Evolutionary conservation across 73 alveolate genomes (phyloP).

Genomic region (Breviolum minutum): DNA sequence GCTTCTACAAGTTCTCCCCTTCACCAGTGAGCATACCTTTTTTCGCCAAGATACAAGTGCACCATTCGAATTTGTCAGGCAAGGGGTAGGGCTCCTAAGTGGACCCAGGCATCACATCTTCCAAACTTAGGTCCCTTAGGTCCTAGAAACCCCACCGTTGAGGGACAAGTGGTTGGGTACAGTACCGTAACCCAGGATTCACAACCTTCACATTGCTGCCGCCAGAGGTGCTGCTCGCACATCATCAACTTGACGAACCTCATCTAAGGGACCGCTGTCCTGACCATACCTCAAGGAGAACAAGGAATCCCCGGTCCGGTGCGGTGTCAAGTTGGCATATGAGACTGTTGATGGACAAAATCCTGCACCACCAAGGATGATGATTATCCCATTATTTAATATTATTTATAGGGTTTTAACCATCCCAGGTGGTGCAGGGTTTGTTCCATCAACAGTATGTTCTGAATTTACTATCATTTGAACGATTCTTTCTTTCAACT

Average conservation of each 20-base stretch:
- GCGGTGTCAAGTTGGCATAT: background rate
- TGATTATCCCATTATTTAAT: no score
- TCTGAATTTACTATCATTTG: no score
- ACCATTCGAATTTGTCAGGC: conserved; percentile 93
- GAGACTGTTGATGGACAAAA: no score
- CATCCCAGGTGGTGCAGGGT: no score
- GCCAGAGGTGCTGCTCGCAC: conserved; percentile 78
- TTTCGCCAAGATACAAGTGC: conserved; percentile 57
- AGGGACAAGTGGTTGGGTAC: background rate
- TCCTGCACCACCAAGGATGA: no score
- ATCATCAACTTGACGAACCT: conserved; percentile 48
- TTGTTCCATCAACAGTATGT: no score
- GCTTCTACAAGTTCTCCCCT: background rate
- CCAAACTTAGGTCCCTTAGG: background rate
- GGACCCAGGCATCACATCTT: background rate
- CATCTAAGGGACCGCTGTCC: conserved; percentile 91
- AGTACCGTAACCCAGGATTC: background rate
- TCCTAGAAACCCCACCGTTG: background rate
- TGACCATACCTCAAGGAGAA: conserved; percentile 38
- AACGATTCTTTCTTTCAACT: no score
- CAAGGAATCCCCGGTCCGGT: background rate
- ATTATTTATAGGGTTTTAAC: no score
- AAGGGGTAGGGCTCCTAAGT: conserved; percentile 93
- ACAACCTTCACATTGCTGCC: background rate
- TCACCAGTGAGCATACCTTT: no score